Percentiles rank a stretch among this genome's conserved stretches.
phyloP scores from a whole-genome alignment of 2,329 filamentous ascomycete species.

The Akanthomyces muscarius region DNA sequence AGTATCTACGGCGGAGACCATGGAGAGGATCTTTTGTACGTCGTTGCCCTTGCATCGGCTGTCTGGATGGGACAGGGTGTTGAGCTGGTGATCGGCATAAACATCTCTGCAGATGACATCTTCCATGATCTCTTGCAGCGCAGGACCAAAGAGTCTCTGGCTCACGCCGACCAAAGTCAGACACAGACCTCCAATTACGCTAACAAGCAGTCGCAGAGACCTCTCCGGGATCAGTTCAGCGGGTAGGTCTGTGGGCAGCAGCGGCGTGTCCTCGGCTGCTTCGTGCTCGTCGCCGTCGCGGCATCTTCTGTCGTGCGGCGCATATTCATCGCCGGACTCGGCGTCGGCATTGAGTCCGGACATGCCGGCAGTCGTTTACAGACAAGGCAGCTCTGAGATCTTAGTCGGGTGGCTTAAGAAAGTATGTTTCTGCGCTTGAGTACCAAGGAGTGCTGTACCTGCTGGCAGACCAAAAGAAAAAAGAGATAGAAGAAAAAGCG shows the following conservation, averaged over 20 bases:
- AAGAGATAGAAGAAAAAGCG: too few species aligned
- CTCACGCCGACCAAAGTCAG: constrained; percentile 43
- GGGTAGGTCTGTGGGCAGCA: constrained; percentile 21
- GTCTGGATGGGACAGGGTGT: constrained; percentile 31
- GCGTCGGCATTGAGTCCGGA: not conserved
- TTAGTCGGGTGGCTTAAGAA: not conserved
- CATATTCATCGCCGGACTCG: not conserved
- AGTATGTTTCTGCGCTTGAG: not conserved
- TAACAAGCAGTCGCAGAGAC: constrained; percentile 28
- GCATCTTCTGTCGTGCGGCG: not conserved
- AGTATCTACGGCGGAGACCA: constrained; percentile 44
- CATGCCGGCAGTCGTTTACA: not conserved
- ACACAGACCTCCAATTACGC: constrained; percentile 33
- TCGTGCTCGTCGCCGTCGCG: not conserved
- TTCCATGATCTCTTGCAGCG: constrained; percentile 49
- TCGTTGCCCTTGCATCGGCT: constrained; percentile 44
- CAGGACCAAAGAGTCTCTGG: constrained; percentile 35
- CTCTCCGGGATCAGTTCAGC: constrained; percentile 23
- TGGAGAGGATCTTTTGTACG: constrained; percentile 50
- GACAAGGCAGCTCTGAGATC: too few species aligned
- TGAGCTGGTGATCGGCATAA: constrained; percentile 38
- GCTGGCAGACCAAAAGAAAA: not conserved
- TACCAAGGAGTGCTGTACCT: not conserved
- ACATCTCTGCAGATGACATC: constrained; percentile 48
- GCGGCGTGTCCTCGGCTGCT: constrained; percentile 17